Percentiles rank a stretch among this genome's conserved stretches.
Evolutionary conservation across 1,139 yeast genomes (phyloP).

Genomic region (Eremothecium sinecaudum): DNA sequence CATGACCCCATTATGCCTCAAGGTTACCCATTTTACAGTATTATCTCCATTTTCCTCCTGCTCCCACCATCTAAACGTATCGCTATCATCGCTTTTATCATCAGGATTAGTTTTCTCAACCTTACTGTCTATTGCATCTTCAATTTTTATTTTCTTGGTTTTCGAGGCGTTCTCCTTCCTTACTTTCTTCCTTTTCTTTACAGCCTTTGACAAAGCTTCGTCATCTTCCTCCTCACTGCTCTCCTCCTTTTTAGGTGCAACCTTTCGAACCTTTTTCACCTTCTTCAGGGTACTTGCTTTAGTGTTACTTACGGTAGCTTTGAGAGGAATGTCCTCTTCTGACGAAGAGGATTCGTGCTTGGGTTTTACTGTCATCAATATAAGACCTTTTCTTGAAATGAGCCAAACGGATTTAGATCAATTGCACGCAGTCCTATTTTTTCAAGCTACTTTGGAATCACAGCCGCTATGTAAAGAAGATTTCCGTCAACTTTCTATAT

Average conservation of each 20-base stretch:
- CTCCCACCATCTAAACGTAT: conserved; percentile 83
- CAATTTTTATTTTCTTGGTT: conserved; percentile 8
- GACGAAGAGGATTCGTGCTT: conserved; percentile 10
- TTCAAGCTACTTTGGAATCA: too few relatives aligned
- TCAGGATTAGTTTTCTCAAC: conserved; percentile 8
- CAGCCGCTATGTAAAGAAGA: too few relatives aligned
- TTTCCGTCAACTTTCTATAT: too few relatives aligned
- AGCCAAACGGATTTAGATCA: too few relatives aligned
- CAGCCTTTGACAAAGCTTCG: conserved; percentile 4
- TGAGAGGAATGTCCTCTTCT: conserved; percentile 8
- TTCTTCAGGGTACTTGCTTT: too few relatives aligned
- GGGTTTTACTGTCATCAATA: conserved; percentile 10
- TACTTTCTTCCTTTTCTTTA: conserved; percentile 9
- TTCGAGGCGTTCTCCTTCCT: conserved; percentile 5
- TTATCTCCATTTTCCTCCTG: conserved; percentile 59
- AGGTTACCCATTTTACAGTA: conserved; percentile 72
- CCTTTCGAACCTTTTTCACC: neutral
- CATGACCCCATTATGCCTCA: conserved; percentile 82
- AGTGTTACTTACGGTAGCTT: neutral
- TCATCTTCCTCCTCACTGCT: conserved; percentile 3
- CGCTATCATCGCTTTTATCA: conserved; percentile 39
- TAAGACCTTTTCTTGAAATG: too few relatives aligned
- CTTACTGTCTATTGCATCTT: conserved; percentile 4
- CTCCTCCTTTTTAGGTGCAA: conserved; percentile 1
- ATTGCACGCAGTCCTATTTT: too few relatives aligned